phyloP scores from a whole-genome alignment of 805 yeast genomes.

The Jamesozyma hellenica region DNA sequence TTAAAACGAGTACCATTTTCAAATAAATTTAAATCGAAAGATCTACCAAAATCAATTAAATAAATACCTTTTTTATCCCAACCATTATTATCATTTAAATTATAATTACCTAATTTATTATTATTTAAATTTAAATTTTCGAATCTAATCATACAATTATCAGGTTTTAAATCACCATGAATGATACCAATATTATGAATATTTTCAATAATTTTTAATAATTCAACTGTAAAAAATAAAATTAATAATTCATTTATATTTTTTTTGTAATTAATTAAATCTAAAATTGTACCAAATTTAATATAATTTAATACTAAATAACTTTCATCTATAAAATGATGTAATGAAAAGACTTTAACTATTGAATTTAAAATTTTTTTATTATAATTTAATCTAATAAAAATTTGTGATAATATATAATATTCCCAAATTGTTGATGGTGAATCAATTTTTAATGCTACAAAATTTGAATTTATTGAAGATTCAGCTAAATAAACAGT shows the following conservation, averaged over 20 bases:
- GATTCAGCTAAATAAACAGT: constrained; percentile 63
- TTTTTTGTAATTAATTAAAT: constrained; percentile 44
- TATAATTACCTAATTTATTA: constrained; percentile 21
- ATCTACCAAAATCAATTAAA: constrained; percentile 73
- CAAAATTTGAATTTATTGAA: constrained; percentile 38
- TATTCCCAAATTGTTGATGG: constrained; percentile 76
- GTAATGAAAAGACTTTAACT: constrained; percentile 42
- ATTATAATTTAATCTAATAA: constrained; percentile 29
- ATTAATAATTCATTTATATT: constrained; percentile 51
- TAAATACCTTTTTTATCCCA: constrained; percentile 48
- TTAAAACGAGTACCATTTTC: constrained; percentile 42
- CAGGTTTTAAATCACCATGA: constrained; percentile 82
- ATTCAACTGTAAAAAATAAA: constrained; percentile 54
- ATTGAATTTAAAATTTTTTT: constrained; percentile 31
- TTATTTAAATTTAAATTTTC: constrained; percentile 7
- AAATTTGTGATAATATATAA: constrained; percentile 55
- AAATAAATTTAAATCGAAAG: constrained; percentile 58
- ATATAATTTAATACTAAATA: constrained; percentile 55
- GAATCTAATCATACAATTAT: constrained; percentile 70
- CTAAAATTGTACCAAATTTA: constrained; percentile 64
- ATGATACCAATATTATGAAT: constrained; percentile 60
- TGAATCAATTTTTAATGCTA: constrained; percentile 64
- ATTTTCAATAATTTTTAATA: constrained; percentile 46
- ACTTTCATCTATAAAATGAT: constrained; percentile 55
- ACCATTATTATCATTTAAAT: constrained; percentile 30